Percentiles rank a stretch among this genome's conserved stretches.
Conservation (phyloP, 2,329 filamentous ascomycete genomes). For the Thielaviopsis ethacetica region DNA sequence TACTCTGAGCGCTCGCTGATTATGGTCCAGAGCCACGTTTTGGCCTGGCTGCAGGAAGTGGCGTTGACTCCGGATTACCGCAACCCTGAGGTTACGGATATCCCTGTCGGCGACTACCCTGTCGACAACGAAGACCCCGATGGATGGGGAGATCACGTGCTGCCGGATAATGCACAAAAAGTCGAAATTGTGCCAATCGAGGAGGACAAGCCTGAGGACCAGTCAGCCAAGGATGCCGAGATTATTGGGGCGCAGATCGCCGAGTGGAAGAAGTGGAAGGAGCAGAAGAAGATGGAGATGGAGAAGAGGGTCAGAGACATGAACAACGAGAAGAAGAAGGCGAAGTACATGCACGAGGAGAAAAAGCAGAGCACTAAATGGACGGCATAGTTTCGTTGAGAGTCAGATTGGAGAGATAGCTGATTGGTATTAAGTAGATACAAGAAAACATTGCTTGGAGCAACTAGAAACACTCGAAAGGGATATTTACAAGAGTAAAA, state of each 20-base stretch:
- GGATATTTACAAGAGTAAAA: background rate
- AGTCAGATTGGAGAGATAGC: background rate
- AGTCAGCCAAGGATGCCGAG: background rate
- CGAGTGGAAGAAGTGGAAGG: background rate
- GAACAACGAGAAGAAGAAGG: background rate
- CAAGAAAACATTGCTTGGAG: background rate
- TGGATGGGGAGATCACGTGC: background rate
- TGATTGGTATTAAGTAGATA: background rate
- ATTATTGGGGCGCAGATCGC: background rate
- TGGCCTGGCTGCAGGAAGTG: slow-evolving; percentile 46
- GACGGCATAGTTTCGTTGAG: background rate
- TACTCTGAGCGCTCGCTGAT: slow-evolving; percentile 48
- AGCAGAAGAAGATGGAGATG: background rate
- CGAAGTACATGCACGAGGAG: too few species aligned
- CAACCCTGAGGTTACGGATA: slow-evolving; percentile 22
- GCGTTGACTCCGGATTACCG: slow-evolving; percentile 23
- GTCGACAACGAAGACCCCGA: background rate
- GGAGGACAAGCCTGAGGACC: background rate
- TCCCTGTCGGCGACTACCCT: background rate
- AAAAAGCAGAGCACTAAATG: background rate
- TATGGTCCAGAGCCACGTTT: slow-evolving; percentile 32
- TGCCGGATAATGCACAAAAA: background rate
- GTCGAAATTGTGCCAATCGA: background rate
- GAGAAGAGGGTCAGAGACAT: background rate
- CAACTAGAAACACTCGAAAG: background rate